phyloP scores from a whole-genome alignment of 208 protist species.

The Trypanosoma melophagium region DNA sequence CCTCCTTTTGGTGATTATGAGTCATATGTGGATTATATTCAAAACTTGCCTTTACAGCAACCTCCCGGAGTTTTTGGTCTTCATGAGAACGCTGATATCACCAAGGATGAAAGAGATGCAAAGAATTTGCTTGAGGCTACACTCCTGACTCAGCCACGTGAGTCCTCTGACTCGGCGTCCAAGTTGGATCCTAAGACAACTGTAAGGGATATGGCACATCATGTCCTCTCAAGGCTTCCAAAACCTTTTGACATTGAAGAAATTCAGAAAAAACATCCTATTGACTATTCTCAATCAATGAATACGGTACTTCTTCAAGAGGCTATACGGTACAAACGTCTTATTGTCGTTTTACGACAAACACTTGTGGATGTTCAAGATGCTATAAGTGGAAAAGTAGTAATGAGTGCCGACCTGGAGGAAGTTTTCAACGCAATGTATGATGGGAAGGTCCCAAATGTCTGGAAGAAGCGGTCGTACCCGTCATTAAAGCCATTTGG shows the following conservation, averaged over 20 bases:
- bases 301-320: conserved; percentile 95
- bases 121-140: conserved; percentile 83
- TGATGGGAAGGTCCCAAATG: conserved; percentile 90
- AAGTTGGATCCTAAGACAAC: conserved; percentile 82
- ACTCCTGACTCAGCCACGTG: conserved; percentile 86
- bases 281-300: conserved; percentile 94
- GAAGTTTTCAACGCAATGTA: conserved; percentile 93
- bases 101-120: conserved; percentile 91
- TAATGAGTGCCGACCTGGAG: conserved; percentile 97
- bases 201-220: conserved; percentile 81
- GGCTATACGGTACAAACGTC: conserved; percentile 91
- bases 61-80: conserved; percentile 92
- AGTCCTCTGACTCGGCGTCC: conserved; percentile 37
- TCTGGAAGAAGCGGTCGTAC: conserved; percentile 92
- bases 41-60: conserved; percentile 77
- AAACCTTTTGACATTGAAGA: conserved; percentile 90
- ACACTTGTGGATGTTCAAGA: conserved; percentile 95
- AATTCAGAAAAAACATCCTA: conserved; percentile 82
- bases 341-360: conserved; percentile 87
- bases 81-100: conserved; percentile 95
- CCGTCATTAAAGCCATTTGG: conserved; percentile 96
- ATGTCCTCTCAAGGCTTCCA: conserved; percentile 89
- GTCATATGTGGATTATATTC: conserved; percentile 87
- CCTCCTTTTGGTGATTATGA: conserved; percentile 81
- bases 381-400: conserved; percentile 94